phyloP scores from a whole-genome alignment of 2,329 filamentous ascomycete species.

The Didymella glomerata region DNA sequence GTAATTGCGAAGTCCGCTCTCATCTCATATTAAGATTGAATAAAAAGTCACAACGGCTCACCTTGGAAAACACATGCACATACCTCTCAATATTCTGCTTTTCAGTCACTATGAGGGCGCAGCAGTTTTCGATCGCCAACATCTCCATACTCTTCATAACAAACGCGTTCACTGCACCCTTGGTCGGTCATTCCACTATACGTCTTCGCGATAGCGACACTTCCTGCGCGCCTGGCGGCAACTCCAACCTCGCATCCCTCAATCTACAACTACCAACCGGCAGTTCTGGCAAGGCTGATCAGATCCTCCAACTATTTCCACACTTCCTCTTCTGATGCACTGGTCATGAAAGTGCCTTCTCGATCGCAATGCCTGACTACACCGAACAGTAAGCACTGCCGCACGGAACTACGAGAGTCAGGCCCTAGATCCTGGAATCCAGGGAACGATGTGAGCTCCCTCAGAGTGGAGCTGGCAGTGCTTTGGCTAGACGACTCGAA shows the following conservation, averaged over 20 bases:
- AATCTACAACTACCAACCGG: conserved; percentile 54
- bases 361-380: conserved; percentile 53
- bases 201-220: conserved; percentile 1
- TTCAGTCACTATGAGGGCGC: neutral
- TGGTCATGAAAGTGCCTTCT: conserved; percentile 55
- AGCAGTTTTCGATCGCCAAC: neutral
- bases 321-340: conserved; percentile 36
- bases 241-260: conserved; percentile 35
- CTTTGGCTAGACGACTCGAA: conserved; percentile 44
- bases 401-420: conserved; percentile 54
- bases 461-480: conserved; percentile 46
- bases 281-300: conserved; percentile 35
- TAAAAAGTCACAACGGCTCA: neutral
- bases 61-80: neutral
- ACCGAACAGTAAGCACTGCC: conserved; percentile 54
- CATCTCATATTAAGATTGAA: neutral
- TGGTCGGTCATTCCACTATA: neutral
- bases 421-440: conserved; percentile 47
- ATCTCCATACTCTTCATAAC: neutral
- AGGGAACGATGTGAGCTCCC: conserved; percentile 42
- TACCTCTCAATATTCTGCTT: neutral
- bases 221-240: conserved; percentile 32
- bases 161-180: neutral
- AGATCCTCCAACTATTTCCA: conserved; percentile 48
- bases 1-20: neutral